A percentile compares a stretch with the other conserved stretches of the same genome.
These are phyloP conservation scores for Plectranthus barbatus DNA, from an alignment of 257 asterid genomes.

Conservation along the genomic window DNA sequence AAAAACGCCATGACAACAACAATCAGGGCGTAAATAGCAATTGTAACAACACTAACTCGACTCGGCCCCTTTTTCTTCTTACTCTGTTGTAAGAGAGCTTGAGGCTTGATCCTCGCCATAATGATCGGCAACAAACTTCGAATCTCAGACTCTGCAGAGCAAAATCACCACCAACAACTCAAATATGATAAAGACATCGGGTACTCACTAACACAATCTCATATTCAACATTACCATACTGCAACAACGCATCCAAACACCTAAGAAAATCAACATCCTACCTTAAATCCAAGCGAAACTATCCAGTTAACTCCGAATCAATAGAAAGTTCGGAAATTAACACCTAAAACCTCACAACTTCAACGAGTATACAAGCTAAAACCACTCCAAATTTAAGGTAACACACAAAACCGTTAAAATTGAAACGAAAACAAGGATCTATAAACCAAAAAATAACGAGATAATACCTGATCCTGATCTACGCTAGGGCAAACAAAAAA, in stretches of 20 bases:
- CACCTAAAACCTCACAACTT: not conserved
- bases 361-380: not conserved
- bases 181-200: constrained; percentile 1
- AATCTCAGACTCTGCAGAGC: constrained; percentile 25
- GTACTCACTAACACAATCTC: constrained; percentile 2
- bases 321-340: not conserved
- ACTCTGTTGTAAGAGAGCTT: constrained; percentile 52
- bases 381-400: constrained; percentile 2
- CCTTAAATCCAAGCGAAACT: not conserved
- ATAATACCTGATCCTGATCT: constrained; percentile 35
- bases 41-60: constrained; percentile 31
- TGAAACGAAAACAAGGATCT: not conserved
- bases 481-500: constrained; percentile 19
- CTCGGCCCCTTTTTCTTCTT: constrained; percentile 53
- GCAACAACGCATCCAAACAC: constrained; percentile 8
- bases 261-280: constrained; percentile 3
- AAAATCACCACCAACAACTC: constrained; percentile 13
- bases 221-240: constrained; percentile 16
- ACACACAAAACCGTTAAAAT: not conserved
- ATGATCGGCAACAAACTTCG: constrained; percentile 10
- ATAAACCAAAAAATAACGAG: not conserved
- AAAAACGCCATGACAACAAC: constrained; percentile 33
- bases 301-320: not conserved
- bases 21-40: constrained; percentile 31
- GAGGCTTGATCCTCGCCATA: constrained; percentile 61